Evolutionary conservation across 805 yeast genomes (phyloP), one percentile per base, ranked within the genome.

Genomic region (Candida manassasensis): DNA sequence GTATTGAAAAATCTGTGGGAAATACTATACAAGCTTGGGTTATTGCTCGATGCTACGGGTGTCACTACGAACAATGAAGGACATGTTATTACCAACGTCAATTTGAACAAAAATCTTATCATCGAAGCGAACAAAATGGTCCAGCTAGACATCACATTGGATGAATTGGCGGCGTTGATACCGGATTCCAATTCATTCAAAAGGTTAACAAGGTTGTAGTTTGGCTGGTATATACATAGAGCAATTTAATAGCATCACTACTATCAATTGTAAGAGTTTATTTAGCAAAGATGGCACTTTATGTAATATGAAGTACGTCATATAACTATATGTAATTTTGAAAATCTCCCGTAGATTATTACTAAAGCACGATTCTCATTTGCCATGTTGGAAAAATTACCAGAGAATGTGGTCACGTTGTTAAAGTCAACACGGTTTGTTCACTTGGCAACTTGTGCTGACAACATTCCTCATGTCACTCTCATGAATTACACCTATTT

Each of bases 401-500:
- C 71, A 4, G 63, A 57, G 2, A 52, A 62, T 8, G 71, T 65
- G 2, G 51, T 53, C 28, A 52, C 43, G 9, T 61, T 83, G 25
- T 66, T 84, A 24, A 68, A 76, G 40, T 67, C 73, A 10, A 80
- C 86, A 8, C 73, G 81, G 43, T 83, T 77, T 55, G 77, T 89
- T 26, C 97, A 89, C 56, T 67, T 89, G 31, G 97, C 90, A 2
- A 90, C 97, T 2, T 75, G 87, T 40, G 64, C 68, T 34, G 72
- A 84, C 29, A 70, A 81, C 47, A 58, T 77, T 29, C 97, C 97
- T 4, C 93, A 89, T 41, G 95, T 88, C 3, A 76, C 93, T 13
- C 69, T 90, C 43, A 90, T 90, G 97, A 90, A 86, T 60, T 90
- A 85, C 59, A 79, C 89, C 3, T 85, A 79, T 53, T 67, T 63